Percentiles rank a stretch among this genome's conserved stretches.
Evolutionary conservation across 164 flowering plant genomes (phyloP).

Genomic region (Dillenia suffruticosa): DNA sequence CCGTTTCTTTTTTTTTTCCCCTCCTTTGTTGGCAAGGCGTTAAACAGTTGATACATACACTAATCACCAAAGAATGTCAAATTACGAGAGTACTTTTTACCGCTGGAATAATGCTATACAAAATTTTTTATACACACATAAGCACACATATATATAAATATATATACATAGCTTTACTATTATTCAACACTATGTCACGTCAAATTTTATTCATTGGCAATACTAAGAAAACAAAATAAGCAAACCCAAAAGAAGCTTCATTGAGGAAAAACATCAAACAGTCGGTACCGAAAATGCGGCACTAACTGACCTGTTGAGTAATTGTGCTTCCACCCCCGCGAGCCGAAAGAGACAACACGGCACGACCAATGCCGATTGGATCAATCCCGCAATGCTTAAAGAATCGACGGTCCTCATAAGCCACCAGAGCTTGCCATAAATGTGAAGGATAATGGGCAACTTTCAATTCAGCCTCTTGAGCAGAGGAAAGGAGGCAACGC

Average conservation of each 20-base stretch:
- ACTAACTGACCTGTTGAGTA: slow-evolving; percentile 36
- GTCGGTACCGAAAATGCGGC: background rate
- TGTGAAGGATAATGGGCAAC: slow-evolving; percentile 25
- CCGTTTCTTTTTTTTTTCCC: no score
- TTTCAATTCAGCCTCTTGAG: slow-evolving; percentile 23
- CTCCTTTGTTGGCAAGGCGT: no score
- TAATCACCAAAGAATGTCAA: no score
- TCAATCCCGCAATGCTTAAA: slow-evolving; percentile 41
- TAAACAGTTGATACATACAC: no score
- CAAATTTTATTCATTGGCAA: no score
- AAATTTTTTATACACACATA: no score
- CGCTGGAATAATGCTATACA: no score
- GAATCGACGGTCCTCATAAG: slow-evolving; percentile 42
- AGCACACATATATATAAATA: no score
- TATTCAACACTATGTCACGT: no score
- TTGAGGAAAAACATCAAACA: slow-evolving; percentile 19
- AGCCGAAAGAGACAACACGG: slow-evolving; percentile 29
- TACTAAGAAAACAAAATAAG: no score
- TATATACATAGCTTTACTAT: no score
- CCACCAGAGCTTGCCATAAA: slow-evolving; percentile 34
- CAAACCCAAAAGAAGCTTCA: background rate
- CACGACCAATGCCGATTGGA: slow-evolving; percentile 36
- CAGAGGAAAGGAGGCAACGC: slow-evolving; percentile 23
- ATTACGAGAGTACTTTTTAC: no score
- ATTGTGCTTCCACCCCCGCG: slow-evolving; percentile 52